phyloP scores from a whole-genome alignment of 1,139 yeast genomes.

The Yamadazyma conglobata region DNA sequence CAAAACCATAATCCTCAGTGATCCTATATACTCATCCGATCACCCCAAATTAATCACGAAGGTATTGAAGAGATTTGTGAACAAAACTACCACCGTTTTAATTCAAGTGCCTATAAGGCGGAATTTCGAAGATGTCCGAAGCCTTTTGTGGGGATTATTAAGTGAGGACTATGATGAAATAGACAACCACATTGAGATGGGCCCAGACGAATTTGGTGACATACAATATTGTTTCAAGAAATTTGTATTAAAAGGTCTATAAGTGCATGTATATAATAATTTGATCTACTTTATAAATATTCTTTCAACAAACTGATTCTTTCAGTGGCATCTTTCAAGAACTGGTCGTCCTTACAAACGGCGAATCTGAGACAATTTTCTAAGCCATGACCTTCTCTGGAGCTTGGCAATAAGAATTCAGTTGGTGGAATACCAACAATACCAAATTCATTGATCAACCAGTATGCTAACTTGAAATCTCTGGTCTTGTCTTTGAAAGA shows the following conservation, averaged over 20 bases:
- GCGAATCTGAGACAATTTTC: conserved; percentile 91
- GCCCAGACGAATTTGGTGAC: conserved; percentile 84
- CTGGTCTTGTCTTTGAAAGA: conserved; percentile 61
- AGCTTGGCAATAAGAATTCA: conserved; percentile 65
- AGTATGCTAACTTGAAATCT: conserved; percentile 85
- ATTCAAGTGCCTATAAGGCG: conserved; percentile 75
- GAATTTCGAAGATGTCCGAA: conserved; percentile 64
- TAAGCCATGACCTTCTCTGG: conserved; percentile 68
- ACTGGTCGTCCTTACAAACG: conserved; percentile 85
- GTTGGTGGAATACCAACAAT: conserved; percentile 97
- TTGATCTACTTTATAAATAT: conserved; percentile 35
- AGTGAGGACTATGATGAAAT: conserved; percentile 22
- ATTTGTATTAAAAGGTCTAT: conserved; percentile 12
- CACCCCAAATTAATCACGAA: conserved; percentile 74
- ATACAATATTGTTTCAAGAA: conserved; percentile 58
- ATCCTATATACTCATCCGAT: conserved; percentile 79
- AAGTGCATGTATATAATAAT: conserved; percentile 1
- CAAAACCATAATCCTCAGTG: conserved; percentile 69
- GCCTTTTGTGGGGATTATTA: conserved; percentile 54
- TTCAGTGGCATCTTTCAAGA: conserved; percentile 76
- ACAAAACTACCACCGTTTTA: conserved; percentile 43
- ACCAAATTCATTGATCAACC: conserved; percentile 90
- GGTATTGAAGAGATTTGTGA: conserved; percentile 45
- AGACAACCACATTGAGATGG: conserved; percentile 45
- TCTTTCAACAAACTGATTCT: conserved; percentile 69